These are phyloP conservation scores for Trichoderma koningiopsis DNA, from an alignment of 2,329 filamentous ascomycete species.

Conservation along the genomic window DNA sequence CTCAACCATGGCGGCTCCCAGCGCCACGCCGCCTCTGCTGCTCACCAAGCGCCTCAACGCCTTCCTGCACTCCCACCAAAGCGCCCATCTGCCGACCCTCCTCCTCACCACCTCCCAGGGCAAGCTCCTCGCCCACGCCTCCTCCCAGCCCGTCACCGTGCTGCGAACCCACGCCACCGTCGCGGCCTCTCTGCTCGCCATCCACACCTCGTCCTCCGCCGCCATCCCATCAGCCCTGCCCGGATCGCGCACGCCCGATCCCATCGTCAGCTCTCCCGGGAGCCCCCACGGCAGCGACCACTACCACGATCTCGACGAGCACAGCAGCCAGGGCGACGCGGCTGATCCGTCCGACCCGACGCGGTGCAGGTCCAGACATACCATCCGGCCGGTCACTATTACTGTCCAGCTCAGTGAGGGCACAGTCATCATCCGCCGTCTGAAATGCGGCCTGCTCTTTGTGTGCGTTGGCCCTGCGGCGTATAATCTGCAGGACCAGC, in stretches of 20 bases:
- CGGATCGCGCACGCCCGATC: conserved; percentile 37
- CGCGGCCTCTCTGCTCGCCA: conserved; percentile 62
- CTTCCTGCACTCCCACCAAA: conserved; percentile 62
- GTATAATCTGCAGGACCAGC: conserved; percentile 31
- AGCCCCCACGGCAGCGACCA: conserved; percentile 30
- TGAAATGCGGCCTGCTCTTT: conserved; percentile 63
- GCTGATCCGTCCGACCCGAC: conserved; percentile 8
- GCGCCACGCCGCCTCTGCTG: conserved; percentile 58
- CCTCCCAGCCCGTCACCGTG: conserved; percentile 55
- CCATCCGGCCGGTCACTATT: conserved; percentile 47
- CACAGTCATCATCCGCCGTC: conserved; percentile 59
- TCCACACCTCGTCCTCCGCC: conserved; percentile 53
- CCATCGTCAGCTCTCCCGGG: conserved; percentile 33
- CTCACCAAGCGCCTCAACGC: conserved; percentile 66
- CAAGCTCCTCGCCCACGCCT: conserved; percentile 65
- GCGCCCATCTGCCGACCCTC: conserved; percentile 59
- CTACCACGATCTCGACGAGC: conserved; percentile 8
- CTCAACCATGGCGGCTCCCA: conserved; percentile 39
- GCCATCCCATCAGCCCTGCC: conserved; percentile 48
- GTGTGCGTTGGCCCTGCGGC: conserved; percentile 58
- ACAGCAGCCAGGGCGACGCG: neutral
- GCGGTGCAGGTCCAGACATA: conserved; percentile 6
- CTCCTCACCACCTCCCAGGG: conserved; percentile 62
- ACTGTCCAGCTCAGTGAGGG: conserved; percentile 62
- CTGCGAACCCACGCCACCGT: conserved; percentile 66